Percentiles rank a stretch among this genome's conserved stretches.
Evolutionary conservation across 139 green algal genomes (phyloP).

Genomic region (Volvox reticuliferus): DNA sequence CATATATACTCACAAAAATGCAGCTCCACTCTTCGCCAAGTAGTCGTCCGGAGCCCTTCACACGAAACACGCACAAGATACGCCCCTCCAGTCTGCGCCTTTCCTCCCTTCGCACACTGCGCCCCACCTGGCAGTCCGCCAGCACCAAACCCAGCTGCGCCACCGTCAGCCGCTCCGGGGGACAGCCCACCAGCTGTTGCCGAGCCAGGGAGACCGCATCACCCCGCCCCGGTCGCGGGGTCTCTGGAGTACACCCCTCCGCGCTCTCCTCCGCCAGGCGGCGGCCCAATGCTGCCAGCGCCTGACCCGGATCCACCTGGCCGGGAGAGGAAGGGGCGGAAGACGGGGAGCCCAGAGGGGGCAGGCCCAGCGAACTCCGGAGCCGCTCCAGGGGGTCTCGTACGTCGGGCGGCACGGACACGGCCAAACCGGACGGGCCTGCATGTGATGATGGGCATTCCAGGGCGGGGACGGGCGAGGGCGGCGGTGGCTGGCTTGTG

Average conservation of each 20-base stretch:
- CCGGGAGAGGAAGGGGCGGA: background rate
- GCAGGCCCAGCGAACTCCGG: background rate
- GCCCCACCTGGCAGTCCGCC: conserved; percentile 43
- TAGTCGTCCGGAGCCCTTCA: background rate
- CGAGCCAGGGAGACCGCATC: conserved; percentile 39
- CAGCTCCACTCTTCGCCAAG: background rate
- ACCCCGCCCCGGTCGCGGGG: background rate
- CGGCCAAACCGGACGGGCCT: background rate
- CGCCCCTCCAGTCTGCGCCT: background rate
- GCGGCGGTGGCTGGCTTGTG: no score
- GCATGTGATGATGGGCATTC: background rate
- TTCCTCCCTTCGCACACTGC: background rate
- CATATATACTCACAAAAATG: background rate
- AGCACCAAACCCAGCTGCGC: conserved; percentile 48
- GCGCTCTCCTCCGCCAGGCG: conserved; percentile 17
- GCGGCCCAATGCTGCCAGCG: conserved; percentile 26
- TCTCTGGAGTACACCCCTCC: background rate
- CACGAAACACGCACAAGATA: background rate
- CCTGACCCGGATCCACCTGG: background rate
- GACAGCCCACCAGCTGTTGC: conserved; percentile 42
- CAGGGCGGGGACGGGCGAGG: no score
- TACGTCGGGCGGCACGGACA: background rate
- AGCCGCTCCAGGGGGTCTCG: background rate
- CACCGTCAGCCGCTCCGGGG: background rate
- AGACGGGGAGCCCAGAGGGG: background rate